A percentile compares a stretch with the other conserved stretches of the same genome.
phyloP scores from a whole-genome alignment of 768 basidiomycete species.

The Tricholoma bakamatsutake region DNA sequence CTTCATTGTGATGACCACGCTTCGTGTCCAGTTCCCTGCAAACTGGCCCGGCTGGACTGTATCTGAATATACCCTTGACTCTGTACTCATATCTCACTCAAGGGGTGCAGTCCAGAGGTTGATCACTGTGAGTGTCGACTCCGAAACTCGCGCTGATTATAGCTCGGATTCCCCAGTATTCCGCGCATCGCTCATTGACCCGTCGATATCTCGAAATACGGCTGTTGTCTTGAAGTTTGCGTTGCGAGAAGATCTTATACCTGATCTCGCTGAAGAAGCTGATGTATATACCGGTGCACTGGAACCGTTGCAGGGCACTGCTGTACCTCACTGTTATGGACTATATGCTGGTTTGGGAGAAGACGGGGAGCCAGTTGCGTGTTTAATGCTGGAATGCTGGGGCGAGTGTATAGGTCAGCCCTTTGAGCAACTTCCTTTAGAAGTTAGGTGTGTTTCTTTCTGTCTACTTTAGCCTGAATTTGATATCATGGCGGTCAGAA shows the following conservation, averaged over 20 bases:
- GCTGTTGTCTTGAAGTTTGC: slow-evolving; percentile 32
- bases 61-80: slow-evolving; percentile 22
- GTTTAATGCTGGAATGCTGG: slow-evolving; percentile 32
- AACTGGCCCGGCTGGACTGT: slow-evolving; percentile 33
- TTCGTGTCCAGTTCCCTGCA: slow-evolving; percentile 28
- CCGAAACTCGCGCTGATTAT: slow-evolving; percentile 26
- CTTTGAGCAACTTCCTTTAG: slow-evolving; percentile 23
- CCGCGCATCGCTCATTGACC: slow-evolving; percentile 20
- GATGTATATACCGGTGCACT: slow-evolving; percentile 26
- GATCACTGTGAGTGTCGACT: slow-evolving; percentile 26
- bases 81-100: slow-evolving; percentile 9
- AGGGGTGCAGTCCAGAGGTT: slow-evolving; percentile 6
- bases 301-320: slow-evolving; percentile 25
- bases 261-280: slow-evolving; percentile 28
- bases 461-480: background rate
- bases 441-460: slow-evolving; percentile 23
- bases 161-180: slow-evolving; percentile 34
- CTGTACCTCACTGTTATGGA: slow-evolving; percentile 29
- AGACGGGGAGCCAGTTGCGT: slow-evolving; percentile 29
- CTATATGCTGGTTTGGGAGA: slow-evolving; percentile 26
- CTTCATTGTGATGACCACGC: slow-evolving; percentile 14
- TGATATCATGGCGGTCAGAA: slow-evolving; percentile 13
- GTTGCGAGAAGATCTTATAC: slow-evolving; percentile 31
- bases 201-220: slow-evolving; percentile 1
- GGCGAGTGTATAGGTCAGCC: slow-evolving; percentile 28